phyloP scores from a whole-genome alignment of 2,329 filamentous ascomycete species.

The Fusarium tanahbumbuense region DNA sequence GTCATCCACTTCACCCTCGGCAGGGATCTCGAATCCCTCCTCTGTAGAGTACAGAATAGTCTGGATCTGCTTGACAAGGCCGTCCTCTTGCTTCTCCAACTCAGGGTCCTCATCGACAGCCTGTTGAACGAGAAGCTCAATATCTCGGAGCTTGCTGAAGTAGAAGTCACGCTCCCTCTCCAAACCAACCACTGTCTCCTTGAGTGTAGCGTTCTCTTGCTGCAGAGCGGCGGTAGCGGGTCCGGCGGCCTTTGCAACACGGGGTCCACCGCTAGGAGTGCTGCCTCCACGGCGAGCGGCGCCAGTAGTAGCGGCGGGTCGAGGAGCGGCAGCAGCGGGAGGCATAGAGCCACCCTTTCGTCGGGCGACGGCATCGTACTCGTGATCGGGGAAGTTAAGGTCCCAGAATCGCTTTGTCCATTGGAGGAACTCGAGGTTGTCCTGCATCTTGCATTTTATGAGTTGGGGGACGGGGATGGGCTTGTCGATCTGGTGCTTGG shows the following conservation, averaged over 20 bases:
- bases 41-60: slow-evolving; percentile 97
- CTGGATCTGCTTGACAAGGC: slow-evolving; percentile 95
- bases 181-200: slow-evolving; percentile 93
- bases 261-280: slow-evolving; percentile 69
- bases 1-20: slow-evolving; percentile 80
- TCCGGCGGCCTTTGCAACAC: slow-evolving; percentile 61
- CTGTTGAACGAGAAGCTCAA: slow-evolving; percentile 92
- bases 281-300: slow-evolving; percentile 68
- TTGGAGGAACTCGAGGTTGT: slow-evolving; percentile 98
- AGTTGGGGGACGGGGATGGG: slow-evolving; percentile 88
- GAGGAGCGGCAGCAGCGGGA: slow-evolving; percentile 60
- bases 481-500: slow-evolving; percentile 88
- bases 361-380: slow-evolving; percentile 90
- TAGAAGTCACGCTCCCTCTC: slow-evolving; percentile 99
- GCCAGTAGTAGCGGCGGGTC: slow-evolving; percentile 61
- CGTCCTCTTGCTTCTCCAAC: slow-evolving; percentile 92
- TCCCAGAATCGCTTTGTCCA: slow-evolving; percentile 99
- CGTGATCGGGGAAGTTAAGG: slow-evolving; percentile 95
- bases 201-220: slow-evolving; percentile 87
- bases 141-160: slow-evolving; percentile 98
- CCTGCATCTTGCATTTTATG: slow-evolving; percentile 99
- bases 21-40: slow-evolving; percentile 89
- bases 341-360: slow-evolving; percentile 80
- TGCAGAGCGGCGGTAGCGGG: slow-evolving; percentile 78
- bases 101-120: slow-evolving; percentile 93